Conservation (phyloP, 2,329 filamentous ascomycete genomes). For the Tolypocladium endophyticum region DNA sequence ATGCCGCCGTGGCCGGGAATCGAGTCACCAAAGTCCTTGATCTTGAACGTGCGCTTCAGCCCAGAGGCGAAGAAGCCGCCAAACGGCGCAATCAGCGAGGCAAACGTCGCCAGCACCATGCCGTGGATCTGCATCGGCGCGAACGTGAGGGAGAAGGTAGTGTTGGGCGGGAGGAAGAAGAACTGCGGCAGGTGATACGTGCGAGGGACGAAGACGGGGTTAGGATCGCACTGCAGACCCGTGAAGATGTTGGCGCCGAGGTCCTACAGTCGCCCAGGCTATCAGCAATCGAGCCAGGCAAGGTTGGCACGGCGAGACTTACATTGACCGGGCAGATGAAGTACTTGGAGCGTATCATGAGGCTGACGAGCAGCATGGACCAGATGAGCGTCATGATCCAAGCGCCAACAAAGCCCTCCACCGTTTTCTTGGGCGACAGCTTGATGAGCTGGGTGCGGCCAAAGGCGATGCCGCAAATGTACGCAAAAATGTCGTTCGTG, state of each 20-base stretch:
- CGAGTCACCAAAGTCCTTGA: constrained; percentile 98
- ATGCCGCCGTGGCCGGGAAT: constrained; percentile 97
- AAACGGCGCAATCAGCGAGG: constrained; percentile 92
- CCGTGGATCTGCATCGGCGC: constrained; percentile 92
- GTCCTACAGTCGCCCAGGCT: constrained; percentile 35
- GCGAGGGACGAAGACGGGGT: constrained; percentile 79
- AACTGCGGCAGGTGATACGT: constrained; percentile 63
- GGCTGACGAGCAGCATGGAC: constrained; percentile 68
- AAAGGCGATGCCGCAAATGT: constrained; percentile 94
- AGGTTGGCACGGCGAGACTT: constrained; percentile 16
- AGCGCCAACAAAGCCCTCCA: constrained; percentile 91
- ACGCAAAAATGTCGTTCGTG: constrained; percentile 97
- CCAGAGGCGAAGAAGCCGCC: constrained; percentile 97
- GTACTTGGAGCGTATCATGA: constrained; percentile 86
- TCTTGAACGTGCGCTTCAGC: constrained; percentile 96
- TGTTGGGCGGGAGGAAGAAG: constrained; percentile 55
- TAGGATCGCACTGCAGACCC: constrained; percentile 78
- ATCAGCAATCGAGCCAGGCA: neutral
- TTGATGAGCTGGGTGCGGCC: constrained; percentile 95
- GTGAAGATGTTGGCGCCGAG: constrained; percentile 89
- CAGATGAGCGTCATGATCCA: constrained; percentile 93
- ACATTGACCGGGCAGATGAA: constrained; percentile 96
- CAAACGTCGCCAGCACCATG: constrained; percentile 81
- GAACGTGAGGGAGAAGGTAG: constrained; percentile 57
- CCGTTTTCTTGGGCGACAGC: constrained; percentile 96